Conservation (phyloP, 2,329 filamentous ascomycete genomes). For the Hymenoscyphus fructigenus region DNA sequence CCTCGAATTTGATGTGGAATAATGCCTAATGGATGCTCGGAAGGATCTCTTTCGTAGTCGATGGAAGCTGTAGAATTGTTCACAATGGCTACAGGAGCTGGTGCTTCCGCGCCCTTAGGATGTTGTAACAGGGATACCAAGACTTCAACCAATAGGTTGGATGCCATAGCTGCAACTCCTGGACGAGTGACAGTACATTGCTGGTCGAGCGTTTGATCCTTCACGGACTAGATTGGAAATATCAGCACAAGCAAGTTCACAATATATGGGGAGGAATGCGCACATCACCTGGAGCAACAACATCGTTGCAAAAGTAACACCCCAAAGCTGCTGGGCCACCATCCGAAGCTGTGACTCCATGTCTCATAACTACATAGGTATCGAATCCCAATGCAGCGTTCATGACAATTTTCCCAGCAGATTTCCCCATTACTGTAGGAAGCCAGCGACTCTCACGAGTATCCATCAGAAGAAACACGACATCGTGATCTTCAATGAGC, state of each 20-base stretch:
- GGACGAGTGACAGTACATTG: conserved; percentile 97
- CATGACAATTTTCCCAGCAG: conserved; percentile 89
- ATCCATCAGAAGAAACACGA: conserved; percentile 95
- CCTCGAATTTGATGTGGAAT: conserved; percentile 81
- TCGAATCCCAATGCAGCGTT: conserved; percentile 96
- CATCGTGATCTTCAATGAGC: conserved; percentile 83
- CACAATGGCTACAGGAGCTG: conserved; percentile 47
- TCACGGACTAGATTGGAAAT: conserved; percentile 67
- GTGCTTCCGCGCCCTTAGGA: conserved; percentile 64
- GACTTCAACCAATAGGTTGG: conserved; percentile 85
- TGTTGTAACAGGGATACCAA: conserved; percentile 87
- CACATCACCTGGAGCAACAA: conserved; percentile 90
- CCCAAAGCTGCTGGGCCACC: conserved; percentile 69
- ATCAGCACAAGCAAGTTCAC: conserved; percentile 17
- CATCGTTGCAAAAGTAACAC: conserved; percentile 98
- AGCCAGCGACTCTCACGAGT: conserved; percentile 93
- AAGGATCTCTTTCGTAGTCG: conserved; percentile 54
- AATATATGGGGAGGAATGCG: conserved; percentile 42
- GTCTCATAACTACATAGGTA: conserved; percentile 95
- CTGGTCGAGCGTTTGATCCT: conserved; percentile 93
- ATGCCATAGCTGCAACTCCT: conserved; percentile 88
- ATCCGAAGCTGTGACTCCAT: conserved; percentile 65
- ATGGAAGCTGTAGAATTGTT: conserved; percentile 38
- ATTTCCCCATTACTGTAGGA: conserved; percentile 93
- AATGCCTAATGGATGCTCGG: conserved; percentile 61